A percentile compares a stretch with the other conserved stretches of the same genome.
phyloP scores from a whole-genome alignment of 352 stramenopile genomes.

The Globisporangium splendens region DNA sequence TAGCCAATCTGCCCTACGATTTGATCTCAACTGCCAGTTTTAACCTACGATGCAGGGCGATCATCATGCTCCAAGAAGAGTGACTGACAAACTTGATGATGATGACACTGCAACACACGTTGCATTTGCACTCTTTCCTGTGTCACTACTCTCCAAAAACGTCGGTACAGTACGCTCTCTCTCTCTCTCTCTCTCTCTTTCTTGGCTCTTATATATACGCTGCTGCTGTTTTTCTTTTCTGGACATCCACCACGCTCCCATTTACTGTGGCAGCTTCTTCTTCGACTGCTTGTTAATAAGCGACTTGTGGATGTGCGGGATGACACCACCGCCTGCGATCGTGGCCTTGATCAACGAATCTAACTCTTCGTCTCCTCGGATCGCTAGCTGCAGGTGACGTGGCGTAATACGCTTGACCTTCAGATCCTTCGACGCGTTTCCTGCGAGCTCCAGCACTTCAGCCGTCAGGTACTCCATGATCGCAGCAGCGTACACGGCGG shows the following conservation, averaged over 20 bases:
- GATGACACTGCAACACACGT: not conserved
- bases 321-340: conserved; percentile 99
- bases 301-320: conserved; percentile 99
- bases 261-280: conserved; percentile 79
- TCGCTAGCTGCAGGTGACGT: conserved; percentile 98
- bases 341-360: conserved; percentile 99
- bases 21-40: too few relatives aligned
- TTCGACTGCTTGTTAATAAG: conserved; percentile 98
- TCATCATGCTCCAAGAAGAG: too few relatives aligned
- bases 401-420: conserved; percentile 99
- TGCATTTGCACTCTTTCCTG: conserved; percentile 1
- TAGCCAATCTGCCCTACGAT: too few relatives aligned
- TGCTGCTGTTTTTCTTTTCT: not conserved
- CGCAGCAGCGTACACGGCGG: conserved; percentile 99
- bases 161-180: not conserved
- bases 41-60: too few relatives aligned
- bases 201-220: conserved; percentile 12
- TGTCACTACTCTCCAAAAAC: not conserved
- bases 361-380: conserved; percentile 99
- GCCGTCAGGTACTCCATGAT: conserved; percentile 99
- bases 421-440: conserved; percentile 96
- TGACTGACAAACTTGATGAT: too few relatives aligned
- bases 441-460: conserved; percentile 99
- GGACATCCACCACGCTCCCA: conserved; percentile 5
- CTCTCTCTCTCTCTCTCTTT: too few relatives aligned